Conservation (phyloP, 306 rosid species). For the Fagus sylvatica region DNA sequence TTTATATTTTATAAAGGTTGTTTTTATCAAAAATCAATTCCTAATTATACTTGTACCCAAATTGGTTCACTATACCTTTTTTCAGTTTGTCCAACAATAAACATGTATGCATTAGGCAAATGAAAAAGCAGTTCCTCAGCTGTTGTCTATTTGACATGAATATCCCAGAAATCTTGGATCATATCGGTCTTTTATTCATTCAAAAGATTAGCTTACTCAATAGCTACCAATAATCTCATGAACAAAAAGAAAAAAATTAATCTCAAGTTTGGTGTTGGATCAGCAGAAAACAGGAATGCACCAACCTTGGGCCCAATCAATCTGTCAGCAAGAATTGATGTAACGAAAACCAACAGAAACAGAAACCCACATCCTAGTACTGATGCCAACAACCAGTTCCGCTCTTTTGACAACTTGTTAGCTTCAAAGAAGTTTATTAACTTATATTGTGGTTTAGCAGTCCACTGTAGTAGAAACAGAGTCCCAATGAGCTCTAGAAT, state of each 20-base stretch:
- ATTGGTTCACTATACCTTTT: background rate
- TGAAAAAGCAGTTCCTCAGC: background rate
- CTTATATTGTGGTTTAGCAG: conserved; percentile 56
- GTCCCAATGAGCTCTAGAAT: conserved; percentile 56
- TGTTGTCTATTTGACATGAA: background rate
- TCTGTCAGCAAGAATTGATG: conserved; percentile 50
- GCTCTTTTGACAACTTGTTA: conserved; percentile 29
- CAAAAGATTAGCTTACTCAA: background rate
- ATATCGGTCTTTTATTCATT: background rate
- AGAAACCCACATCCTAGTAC: conserved; percentile 69
- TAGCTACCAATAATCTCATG: background rate
- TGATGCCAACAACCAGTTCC: conserved; percentile 71
- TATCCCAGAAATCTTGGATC: background rate
- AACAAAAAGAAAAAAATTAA: background rate
- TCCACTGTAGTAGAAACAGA: conserved; percentile 53
- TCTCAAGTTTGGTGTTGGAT: background rate
- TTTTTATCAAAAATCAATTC: background rate
- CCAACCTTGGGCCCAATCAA: conserved; percentile 66
- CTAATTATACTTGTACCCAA: background rate
- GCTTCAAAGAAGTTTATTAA: conserved; percentile 44
- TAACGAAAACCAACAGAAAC: conserved; percentile 45
- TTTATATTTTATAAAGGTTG: background rate
- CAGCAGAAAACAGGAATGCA: background rate
- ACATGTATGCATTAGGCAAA: background rate
- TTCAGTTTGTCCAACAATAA: background rate